phyloP scores from a whole-genome alignment of 768 basidiomycete genomes.

The Sarcodon aspratus region DNA sequence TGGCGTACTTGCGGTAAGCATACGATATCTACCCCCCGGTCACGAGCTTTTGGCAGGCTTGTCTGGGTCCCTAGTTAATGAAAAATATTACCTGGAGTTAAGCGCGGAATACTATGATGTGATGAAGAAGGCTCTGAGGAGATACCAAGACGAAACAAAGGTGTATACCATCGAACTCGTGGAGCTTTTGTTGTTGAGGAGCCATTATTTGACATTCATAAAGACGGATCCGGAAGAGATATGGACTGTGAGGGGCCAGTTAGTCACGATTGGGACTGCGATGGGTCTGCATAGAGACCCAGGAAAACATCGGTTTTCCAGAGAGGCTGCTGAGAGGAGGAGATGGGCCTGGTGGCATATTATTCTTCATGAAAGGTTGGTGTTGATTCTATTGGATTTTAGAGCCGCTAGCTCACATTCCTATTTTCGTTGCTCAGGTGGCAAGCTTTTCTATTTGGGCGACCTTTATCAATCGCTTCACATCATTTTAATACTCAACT shows the following conservation, averaged over 20 bases:
- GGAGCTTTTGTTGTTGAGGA: constrained; percentile 59
- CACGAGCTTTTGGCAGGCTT: constrained; percentile 47
- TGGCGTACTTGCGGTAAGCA: constrained; percentile 62
- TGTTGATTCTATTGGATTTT: constrained; percentile 2
- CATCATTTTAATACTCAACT: constrained; percentile 79
- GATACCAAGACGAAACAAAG: constrained; percentile 41
- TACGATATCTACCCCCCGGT: constrained; percentile 57
- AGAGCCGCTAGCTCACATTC: constrained; percentile 1
- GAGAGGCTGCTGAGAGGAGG: constrained; percentile 61
- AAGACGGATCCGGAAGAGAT: constrained; percentile 76
- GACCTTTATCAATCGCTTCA: constrained; percentile 63
- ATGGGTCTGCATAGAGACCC: constrained; percentile 85
- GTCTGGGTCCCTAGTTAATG: constrained; percentile 13
- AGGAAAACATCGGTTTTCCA: constrained; percentile 62
- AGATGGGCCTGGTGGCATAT: constrained; percentile 93
- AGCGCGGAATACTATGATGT: constrained; percentile 60
- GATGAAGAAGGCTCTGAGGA: constrained; percentile 50
- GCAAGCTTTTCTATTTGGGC: constrained; percentile 83
- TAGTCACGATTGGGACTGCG: constrained; percentile 65
- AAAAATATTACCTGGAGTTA: constrained; percentile 45
- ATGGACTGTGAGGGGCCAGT: constrained; percentile 65
- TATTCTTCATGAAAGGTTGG: constrained; percentile 64
- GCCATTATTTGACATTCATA: constrained; percentile 60
- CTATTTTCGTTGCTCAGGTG: constrained; percentile 34
- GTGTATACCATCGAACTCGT: constrained; percentile 51